These are phyloP conservation scores for Uronychia setigera DNA, from an alignment of 73 alveolate species.

Conservation along the genomic window DNA sequence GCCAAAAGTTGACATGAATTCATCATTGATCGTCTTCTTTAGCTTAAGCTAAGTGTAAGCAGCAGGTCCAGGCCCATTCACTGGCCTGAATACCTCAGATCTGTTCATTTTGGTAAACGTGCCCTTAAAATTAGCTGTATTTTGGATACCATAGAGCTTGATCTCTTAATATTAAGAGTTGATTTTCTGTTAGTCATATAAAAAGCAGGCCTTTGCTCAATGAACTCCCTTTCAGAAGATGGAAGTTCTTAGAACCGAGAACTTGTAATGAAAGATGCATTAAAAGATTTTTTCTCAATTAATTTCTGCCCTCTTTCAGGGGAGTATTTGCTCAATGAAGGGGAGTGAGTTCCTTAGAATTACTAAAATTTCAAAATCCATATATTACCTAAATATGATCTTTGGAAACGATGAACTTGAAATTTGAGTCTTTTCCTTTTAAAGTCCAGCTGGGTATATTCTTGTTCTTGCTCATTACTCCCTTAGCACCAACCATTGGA, in stretches of 20 bases:
- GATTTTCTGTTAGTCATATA: background rate
- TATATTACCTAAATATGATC: background rate
- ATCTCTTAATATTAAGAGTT: background rate
- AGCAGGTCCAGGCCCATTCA: background rate
- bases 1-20: background rate
- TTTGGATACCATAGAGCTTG: background rate
- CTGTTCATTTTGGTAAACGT: background rate
- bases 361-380: background rate
- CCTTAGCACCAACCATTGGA: background rate
- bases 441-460: background rate
- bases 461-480: background rate
- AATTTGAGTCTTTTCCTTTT: background rate
- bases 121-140: background rate
- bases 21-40: background rate
- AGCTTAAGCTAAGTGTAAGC: background rate
- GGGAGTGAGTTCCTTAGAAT: background rate
- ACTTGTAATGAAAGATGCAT: background rate
- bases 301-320: background rate
- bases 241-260: background rate
- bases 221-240: background rate
- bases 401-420: background rate
- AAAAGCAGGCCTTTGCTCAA: background rate
- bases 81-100: background rate
- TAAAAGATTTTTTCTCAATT: background rate
- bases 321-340: background rate